These are phyloP conservation scores for Zanthoxylum bungeanum DNA, from an alignment of 345 rosid genomes.

Conservation along the genomic window DNA sequence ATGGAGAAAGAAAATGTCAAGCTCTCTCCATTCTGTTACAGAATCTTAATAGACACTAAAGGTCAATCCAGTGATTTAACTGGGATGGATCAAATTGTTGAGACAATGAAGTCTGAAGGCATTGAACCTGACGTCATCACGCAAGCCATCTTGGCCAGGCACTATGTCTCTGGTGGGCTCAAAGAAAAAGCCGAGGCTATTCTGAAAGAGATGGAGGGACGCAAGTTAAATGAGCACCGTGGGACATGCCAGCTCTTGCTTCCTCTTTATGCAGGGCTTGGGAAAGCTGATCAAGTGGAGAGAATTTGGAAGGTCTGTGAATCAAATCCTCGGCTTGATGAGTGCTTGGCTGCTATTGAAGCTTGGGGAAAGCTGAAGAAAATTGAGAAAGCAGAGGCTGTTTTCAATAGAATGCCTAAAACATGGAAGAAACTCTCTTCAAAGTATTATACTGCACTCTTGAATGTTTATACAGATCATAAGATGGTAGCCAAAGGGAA, in stretches of 20 bases:
- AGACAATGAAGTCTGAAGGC: constrained; percentile 88
- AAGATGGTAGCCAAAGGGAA: constrained; percentile 80
- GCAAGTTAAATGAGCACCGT: constrained; percentile 52
- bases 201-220: constrained; percentile 86
- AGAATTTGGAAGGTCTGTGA: constrained; percentile 83
- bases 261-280: constrained; percentile 71
- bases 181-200: constrained; percentile 64
- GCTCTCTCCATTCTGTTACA: constrained; percentile 76
- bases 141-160: constrained; percentile 55
- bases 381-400: constrained; percentile 75
- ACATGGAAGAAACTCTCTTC: constrained; percentile 47
- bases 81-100: constrained; percentile 89
- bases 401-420: constrained; percentile 45
- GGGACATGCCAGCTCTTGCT: constrained; percentile 51
- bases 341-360: constrained; percentile 62
- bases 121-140: constrained; percentile 49
- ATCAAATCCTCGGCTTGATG: constrained; percentile 46
- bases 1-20: constrained; percentile 95
- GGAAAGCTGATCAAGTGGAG: constrained; percentile 69
- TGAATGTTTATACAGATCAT: constrained; percentile 75
- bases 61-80: constrained; percentile 67
- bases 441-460: constrained; percentile 46
- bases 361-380: constrained; percentile 81
- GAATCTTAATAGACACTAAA: constrained; percentile 65
- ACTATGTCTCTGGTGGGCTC: constrained; percentile 60